Evolutionary conservation across 176 grass and related monocot genomes (phyloP).

Genomic region (Musa troglodytarum): DNA sequence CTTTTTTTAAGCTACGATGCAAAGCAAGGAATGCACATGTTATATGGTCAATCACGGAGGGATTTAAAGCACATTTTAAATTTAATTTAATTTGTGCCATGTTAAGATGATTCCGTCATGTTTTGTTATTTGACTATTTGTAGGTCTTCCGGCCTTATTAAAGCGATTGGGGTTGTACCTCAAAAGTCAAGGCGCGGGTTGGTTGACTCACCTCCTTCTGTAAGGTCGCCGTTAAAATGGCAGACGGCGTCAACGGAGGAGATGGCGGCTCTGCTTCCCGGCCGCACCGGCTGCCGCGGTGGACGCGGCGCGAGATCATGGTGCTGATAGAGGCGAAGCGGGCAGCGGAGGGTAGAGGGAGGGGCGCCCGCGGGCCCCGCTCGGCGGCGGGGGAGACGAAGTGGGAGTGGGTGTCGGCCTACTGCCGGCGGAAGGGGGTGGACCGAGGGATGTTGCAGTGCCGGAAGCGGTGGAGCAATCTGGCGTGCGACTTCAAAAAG

Average conservation of each 20-base stretch:
- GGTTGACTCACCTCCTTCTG: neutral
- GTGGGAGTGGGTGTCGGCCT: constrained; percentile 54
- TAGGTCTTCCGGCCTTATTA: too few species aligned
- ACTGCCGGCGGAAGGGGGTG: constrained; percentile 48
- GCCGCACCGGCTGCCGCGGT: constrained; percentile 35
- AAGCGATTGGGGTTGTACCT: too few species aligned
- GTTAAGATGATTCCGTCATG: too few species aligned
- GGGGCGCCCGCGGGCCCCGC: constrained; percentile 5
- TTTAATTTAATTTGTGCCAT: too few species aligned
- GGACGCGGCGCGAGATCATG: constrained; percentile 56
- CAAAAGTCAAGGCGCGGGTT: too few species aligned
- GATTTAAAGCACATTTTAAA: too few species aligned
- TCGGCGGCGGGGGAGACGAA: constrained; percentile 30
- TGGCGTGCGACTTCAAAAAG: constrained; percentile 60
- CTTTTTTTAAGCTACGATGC: too few species aligned
- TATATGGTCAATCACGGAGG: too few species aligned
- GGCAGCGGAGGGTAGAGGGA: constrained; percentile 18
- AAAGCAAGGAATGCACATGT: too few species aligned
- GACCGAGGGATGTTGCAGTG: constrained; percentile 46
- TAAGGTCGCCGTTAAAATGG: neutral
- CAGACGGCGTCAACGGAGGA: too few species aligned
- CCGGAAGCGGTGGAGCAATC: constrained; percentile 56
- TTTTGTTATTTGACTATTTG: too few species aligned
- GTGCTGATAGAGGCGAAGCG: constrained; percentile 45
- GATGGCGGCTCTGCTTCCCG: constrained; percentile 12